Conservation (phyloP, 2,329 filamentous ascomycete genomes). For the Neocucurbitaria cava region DNA sequence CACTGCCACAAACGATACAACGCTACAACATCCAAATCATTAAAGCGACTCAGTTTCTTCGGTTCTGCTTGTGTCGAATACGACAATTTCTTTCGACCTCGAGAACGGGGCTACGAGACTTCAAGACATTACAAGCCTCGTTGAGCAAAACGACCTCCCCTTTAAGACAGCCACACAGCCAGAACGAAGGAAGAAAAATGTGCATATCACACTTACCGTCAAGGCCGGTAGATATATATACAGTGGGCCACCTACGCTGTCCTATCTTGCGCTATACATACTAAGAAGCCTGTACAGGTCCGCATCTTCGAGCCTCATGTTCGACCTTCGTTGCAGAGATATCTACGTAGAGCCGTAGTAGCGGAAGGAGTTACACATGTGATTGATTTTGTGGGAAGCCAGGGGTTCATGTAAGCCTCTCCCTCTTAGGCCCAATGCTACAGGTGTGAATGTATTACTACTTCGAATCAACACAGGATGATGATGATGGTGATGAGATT, state of each 20-base stretch:
- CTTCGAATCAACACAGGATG: too few species aligned
- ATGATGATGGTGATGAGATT: too few species aligned
- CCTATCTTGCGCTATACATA: not conserved
- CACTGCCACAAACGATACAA: too few species aligned
- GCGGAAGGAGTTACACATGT: slow-evolving; percentile 12
- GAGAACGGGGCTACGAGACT: too few species aligned
- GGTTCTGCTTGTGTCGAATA: too few species aligned
- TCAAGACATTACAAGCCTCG: too few species aligned
- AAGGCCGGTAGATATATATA: slow-evolving; percentile 19
- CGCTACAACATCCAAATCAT: too few species aligned
- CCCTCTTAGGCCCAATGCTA: not conserved
- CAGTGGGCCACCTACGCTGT: slow-evolving; percentile 2
- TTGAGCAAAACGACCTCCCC: not conserved
- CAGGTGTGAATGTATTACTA: not conserved
- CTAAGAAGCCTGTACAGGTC: not conserved
- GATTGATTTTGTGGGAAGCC: slow-evolving; percentile 15
- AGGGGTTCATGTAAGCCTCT: slow-evolving; percentile 19
- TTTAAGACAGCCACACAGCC: not conserved
- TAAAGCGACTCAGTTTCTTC: too few species aligned
- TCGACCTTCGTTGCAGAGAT: slow-evolving; percentile 7
- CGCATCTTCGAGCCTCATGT: slow-evolving; percentile 9
- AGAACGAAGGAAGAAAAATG: not conserved
- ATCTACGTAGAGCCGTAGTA: slow-evolving; percentile 9
- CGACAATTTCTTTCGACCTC: too few species aligned
- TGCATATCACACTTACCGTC: slow-evolving; percentile 10